phyloP scores from a whole-genome alignment of 345 rosid genomes.

The Boechera retrofracta region DNA sequence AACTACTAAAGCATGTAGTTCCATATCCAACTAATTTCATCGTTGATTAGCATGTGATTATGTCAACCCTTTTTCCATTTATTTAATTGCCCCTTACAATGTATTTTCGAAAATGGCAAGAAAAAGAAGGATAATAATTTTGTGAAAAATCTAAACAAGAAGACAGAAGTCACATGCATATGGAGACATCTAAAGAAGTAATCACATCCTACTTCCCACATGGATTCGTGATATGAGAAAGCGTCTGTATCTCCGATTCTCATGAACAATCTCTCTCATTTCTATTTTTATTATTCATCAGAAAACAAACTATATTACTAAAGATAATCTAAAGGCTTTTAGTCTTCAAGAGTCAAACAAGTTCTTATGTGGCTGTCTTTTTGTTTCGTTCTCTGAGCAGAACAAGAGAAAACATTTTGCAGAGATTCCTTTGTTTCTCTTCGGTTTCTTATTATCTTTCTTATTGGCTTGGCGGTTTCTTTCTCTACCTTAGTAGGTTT shows the following conservation, averaged over 20 bases:
- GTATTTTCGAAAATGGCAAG: slow-evolving; percentile 1
- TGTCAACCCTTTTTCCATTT: not conserved
- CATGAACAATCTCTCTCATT: slow-evolving; percentile 22
- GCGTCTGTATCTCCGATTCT: slow-evolving; percentile 30
- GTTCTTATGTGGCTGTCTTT: slow-evolving; percentile 43
- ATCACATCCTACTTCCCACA: slow-evolving; percentile 72
- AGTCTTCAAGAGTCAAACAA: slow-evolving; percentile 4
- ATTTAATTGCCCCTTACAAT: too few relatives aligned
- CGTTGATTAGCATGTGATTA: slow-evolving; percentile 30
- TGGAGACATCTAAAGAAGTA: slow-evolving; percentile 51
- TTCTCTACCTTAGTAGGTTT: slow-evolving; percentile 11
- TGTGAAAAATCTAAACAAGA: slow-evolving; percentile 26
- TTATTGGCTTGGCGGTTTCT: slow-evolving; percentile 37
- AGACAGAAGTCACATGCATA: slow-evolving; percentile 65
- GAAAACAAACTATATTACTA: not conserved
- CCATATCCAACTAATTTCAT: slow-evolving; percentile 4
- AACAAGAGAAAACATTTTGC: slow-evolving; percentile 29
- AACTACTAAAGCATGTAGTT: slow-evolving; percentile 34
- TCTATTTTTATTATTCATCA: slow-evolving; percentile 16
- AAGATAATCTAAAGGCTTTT: slow-evolving; percentile 9
- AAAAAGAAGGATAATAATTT: slow-evolving; percentile 27
- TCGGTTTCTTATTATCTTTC: slow-evolving; percentile 28
- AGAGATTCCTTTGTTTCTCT: slow-evolving; percentile 45
- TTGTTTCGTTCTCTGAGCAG: slow-evolving; percentile 44
- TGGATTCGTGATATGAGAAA: slow-evolving; percentile 51